phyloP scores from a whole-genome alignment of 352 stramenopile species.

The Bremia lactucae region DNA sequence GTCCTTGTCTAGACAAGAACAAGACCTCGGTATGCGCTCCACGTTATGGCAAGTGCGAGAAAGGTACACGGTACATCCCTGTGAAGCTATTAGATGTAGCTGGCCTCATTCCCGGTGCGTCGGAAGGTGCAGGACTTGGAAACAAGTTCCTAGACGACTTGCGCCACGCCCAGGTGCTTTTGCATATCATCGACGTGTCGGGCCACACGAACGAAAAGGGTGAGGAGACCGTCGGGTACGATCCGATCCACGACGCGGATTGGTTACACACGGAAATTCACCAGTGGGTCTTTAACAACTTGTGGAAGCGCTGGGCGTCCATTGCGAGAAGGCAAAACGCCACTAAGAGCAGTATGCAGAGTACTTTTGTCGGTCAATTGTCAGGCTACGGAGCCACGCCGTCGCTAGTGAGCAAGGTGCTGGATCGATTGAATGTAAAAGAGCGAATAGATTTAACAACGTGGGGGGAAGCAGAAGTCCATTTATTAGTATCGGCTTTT shows the following conservation, averaged over 20 bases:
- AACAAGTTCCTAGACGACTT: conserved; percentile 97
- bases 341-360: conserved; percentile 56
- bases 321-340: conserved; percentile 67
- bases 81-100: conserved; percentile 82
- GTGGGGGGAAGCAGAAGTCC: conserved; percentile 57
- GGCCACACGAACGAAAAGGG: conserved; percentile 86
- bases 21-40: conserved; percentile 58
- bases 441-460: conserved; percentile 49
- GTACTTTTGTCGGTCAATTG: conserved; percentile 63
- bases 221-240: conserved; percentile 77
- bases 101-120: conserved; percentile 72
- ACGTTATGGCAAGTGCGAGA: conserved; percentile 67
- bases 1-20: conserved; percentile 53
- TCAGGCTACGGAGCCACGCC: conserved; percentile 73
- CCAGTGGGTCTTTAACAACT: conserved; percentile 83
- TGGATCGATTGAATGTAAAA: conserved; percentile 51
- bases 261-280: conserved; percentile 84
- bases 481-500: conserved; percentile 68
- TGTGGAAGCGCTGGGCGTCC: conserved; percentile 75
- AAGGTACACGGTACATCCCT: conserved; percentile 64
- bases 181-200: conserved; percentile 87
- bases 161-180: conserved; percentile 78
- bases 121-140: conserved; percentile 90
- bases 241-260: conserved; percentile 83
- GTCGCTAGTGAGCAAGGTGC: conserved; percentile 58